Conservation (phyloP, 441 rosid genomes). For the Arabidopsis hybrid region DNA sequence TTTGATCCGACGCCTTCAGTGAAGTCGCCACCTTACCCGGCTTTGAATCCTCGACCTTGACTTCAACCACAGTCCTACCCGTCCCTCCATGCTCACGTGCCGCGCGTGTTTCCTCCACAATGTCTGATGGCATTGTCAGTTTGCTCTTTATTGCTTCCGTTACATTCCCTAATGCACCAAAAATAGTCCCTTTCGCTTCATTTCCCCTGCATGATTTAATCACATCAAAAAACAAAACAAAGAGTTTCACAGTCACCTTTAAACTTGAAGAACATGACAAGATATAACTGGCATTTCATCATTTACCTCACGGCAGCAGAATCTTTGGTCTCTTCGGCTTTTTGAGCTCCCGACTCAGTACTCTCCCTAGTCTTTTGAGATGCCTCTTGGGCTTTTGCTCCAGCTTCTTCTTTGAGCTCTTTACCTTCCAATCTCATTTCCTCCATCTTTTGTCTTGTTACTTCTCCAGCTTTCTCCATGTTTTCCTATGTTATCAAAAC, state of each 20-base stretch:
- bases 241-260: background rate
- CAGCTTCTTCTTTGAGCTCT: constrained; percentile 46
- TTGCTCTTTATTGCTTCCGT: constrained; percentile 51
- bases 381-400: constrained; percentile 1
- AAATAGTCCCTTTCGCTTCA: constrained; percentile 43
- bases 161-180: constrained; percentile 40
- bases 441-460: constrained; percentile 54
- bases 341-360: constrained; percentile 15
- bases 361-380: constrained; percentile 33
- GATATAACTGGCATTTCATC: background rate
- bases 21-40: constrained; percentile 47
- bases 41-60: constrained; percentile 40
- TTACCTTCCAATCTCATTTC: constrained; percentile 53
- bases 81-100: constrained; percentile 46
- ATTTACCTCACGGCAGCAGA: constrained; percentile 26
- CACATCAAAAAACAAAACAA: background rate
- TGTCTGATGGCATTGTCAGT: constrained; percentile 46
- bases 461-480: constrained; percentile 55
- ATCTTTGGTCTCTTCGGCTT: constrained; percentile 36
- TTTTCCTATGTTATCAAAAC: constrained; percentile 47
- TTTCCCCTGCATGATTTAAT: constrained; percentile 36
- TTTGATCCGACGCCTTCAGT: constrained; percentile 53
- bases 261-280: too few relatives aligned
- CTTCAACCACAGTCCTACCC: constrained; percentile 43
- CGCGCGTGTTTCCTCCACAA: constrained; percentile 46